These are phyloP conservation scores for Senna tora DNA, from an alignment of 306 rosid genomes.

Conservation along the genomic window DNA sequence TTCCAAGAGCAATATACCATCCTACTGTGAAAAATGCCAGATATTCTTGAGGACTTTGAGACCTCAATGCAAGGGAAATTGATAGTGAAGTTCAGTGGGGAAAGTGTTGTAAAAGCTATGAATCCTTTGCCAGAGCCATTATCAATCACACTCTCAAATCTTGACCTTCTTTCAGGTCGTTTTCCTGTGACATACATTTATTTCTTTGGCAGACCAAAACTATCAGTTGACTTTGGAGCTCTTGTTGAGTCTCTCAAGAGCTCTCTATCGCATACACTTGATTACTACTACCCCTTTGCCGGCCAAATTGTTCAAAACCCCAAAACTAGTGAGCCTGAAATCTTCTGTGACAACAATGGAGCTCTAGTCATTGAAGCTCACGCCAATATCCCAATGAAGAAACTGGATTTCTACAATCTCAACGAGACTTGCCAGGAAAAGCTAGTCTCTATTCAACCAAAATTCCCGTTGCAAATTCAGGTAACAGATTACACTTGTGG, in stretches of 20 bases:
- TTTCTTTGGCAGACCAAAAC: constrained; percentile 56
- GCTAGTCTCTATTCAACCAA: constrained; percentile 55
- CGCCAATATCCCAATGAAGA: constrained; percentile 49
- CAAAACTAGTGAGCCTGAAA: constrained; percentile 68
- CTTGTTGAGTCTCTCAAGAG: constrained; percentile 52
- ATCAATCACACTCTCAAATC: constrained; percentile 38
- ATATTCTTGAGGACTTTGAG: constrained; percentile 36
- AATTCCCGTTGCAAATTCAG: constrained; percentile 67
- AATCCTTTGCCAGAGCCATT: background rate
- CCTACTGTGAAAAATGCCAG: constrained; percentile 18
- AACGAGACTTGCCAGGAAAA: constrained; percentile 54
- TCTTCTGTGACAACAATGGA: constrained; percentile 74
- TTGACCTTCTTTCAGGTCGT: constrained; percentile 89
- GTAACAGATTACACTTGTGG: constrained; percentile 70
- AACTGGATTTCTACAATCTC: constrained; percentile 64
- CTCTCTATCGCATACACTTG: constrained; percentile 59
- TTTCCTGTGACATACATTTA: constrained; percentile 85
- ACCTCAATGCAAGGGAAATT: constrained; percentile 28
- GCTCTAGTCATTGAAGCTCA: constrained; percentile 66
- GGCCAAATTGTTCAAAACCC: constrained; percentile 67
- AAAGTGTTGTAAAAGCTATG: constrained; percentile 3
- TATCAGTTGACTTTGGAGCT: constrained; percentile 9
- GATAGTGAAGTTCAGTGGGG: constrained; percentile 51
- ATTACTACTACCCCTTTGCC: constrained; percentile 65
- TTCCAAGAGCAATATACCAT: constrained; percentile 24